phyloP scores from a whole-genome alignment of 108 stramenopile genomes.

The Fistulifera solaris region DNA sequence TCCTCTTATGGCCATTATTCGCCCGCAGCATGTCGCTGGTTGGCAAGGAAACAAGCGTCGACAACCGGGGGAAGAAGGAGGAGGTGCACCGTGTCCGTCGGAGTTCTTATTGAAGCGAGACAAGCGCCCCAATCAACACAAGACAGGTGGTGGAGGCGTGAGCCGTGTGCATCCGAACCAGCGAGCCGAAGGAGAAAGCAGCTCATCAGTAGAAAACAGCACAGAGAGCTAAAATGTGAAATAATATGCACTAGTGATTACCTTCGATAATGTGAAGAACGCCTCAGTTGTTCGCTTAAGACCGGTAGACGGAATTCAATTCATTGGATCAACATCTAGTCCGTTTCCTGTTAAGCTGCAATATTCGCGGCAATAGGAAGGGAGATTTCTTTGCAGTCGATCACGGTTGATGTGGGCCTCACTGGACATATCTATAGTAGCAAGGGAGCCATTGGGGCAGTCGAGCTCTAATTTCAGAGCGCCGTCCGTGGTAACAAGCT shows the following conservation, averaged over 20 bases:
- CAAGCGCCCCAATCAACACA: conserved; percentile 25
- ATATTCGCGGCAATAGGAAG: conserved; percentile 43
- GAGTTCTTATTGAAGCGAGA: conserved; percentile 67
- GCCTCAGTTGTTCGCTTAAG: too few relatives aligned
- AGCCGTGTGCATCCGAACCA: conserved; percentile 9
- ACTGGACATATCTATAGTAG: conserved; percentile 20
- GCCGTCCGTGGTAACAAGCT: conserved; percentile 38
- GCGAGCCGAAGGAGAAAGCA: too few relatives aligned
- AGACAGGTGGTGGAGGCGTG: not conserved
- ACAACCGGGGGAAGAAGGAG: conserved; percentile 58
- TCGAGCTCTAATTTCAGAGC: conserved; percentile 39
- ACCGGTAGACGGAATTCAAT: too few relatives aligned
- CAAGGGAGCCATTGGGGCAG: conserved; percentile 63
- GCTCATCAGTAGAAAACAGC: too few relatives aligned
- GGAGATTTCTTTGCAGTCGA: conserved; percentile 29
- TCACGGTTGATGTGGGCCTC: conserved; percentile 11
- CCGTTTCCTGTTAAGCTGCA: conserved; percentile 9
- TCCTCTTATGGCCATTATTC: conserved; percentile 78
- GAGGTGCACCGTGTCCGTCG: conserved; percentile 82
- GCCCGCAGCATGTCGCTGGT: conserved; percentile 33
- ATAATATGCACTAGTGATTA: too few relatives aligned
- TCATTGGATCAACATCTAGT: too few relatives aligned
- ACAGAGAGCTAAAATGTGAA: too few relatives aligned
- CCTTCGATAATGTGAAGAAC: too few relatives aligned
- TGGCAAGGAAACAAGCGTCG: conserved; percentile 54